Evolutionary conservation across 1,139 yeast species (phyloP).

Genomic region (Candida tropicalis): DNA sequence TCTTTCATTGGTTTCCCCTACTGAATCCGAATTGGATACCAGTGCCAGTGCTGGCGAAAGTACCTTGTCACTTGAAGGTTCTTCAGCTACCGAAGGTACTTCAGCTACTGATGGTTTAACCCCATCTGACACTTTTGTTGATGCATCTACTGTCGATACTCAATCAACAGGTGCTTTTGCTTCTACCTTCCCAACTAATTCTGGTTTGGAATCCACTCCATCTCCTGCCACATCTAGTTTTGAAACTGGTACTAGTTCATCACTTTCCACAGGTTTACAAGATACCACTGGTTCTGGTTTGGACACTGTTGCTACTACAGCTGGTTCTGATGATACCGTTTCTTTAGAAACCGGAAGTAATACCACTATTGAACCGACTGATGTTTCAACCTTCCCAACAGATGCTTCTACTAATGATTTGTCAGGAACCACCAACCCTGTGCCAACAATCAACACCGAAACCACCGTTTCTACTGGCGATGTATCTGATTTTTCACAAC

Average conservation of each 20-base stretch:
- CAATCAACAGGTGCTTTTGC: not conserved
- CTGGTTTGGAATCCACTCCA: not conserved
- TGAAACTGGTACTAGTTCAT: not conserved
- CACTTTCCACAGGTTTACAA: not conserved
- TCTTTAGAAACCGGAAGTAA: constrained; percentile 4
- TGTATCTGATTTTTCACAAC: not conserved
- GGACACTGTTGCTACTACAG: not conserved
- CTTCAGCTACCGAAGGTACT: constrained; percentile 1
- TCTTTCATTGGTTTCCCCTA: not conserved
- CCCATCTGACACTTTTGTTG: not conserved
- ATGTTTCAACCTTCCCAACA: constrained; percentile 4
- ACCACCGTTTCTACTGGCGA: not conserved
- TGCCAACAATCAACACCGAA: not conserved
- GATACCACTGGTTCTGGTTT: not conserved
- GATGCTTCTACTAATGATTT: constrained; percentile 1
- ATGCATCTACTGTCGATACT: not conserved
- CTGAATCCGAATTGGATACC: not conserved
- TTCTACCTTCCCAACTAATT: not conserved
- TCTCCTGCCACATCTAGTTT: not conserved
- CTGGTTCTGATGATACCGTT: constrained; percentile 7
- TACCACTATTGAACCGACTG: constrained; percentile 1
- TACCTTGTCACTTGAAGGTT: not conserved
- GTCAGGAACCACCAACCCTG: not conserved
- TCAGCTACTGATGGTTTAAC: not conserved
- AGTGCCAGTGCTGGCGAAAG: not conserved